A percentile compares a stretch with the other conserved stretches of the same genome.
Conservation (phyloP, 768 basidiomycete genomes). For the Podaxis sp. region DNA sequence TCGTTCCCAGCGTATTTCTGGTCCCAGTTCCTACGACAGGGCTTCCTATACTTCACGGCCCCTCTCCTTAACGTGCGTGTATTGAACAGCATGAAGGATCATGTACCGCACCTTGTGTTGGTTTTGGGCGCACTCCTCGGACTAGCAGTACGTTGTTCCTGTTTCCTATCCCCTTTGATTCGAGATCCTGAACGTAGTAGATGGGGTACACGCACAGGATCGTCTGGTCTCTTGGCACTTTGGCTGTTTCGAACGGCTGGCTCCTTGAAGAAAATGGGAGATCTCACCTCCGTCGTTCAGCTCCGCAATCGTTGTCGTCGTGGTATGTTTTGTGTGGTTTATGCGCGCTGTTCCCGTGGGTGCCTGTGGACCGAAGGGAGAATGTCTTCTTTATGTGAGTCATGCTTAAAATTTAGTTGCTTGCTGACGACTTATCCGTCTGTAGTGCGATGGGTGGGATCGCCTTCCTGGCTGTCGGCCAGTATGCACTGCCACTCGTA, state of each 20-base stretch:
- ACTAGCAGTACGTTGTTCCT: constrained; percentile 24
- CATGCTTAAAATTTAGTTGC: background rate
- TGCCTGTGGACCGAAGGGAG: constrained; percentile 73
- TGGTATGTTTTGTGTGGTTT: constrained; percentile 37
- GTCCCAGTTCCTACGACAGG: constrained; percentile 47
- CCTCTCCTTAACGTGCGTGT: background rate
- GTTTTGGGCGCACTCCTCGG: constrained; percentile 74
- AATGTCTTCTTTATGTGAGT: constrained; percentile 58
- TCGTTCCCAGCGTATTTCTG: constrained; percentile 79
- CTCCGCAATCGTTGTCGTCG: constrained; percentile 40
- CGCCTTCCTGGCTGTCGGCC: constrained; percentile 38
- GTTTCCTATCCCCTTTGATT: background rate
- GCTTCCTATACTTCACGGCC: constrained; percentile 10
- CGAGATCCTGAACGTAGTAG: constrained; percentile 29
- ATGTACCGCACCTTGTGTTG: constrained; percentile 31
- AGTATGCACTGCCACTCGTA: constrained; percentile 14
- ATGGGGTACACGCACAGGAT: constrained; percentile 67
- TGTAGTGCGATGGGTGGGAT: constrained; percentile 47
- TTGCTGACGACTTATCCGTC: background rate
- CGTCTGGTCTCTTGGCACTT: constrained; percentile 70
- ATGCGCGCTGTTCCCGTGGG: constrained; percentile 66
- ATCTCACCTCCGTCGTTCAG: background rate
- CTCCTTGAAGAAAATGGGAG: constrained; percentile 33
- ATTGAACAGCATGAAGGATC: constrained; percentile 12
- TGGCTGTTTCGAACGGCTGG: constrained; percentile 63